phyloP scores from a whole-genome alignment of 495 filamentous ascomycete species.

The Articulospora tetracladia region DNA sequence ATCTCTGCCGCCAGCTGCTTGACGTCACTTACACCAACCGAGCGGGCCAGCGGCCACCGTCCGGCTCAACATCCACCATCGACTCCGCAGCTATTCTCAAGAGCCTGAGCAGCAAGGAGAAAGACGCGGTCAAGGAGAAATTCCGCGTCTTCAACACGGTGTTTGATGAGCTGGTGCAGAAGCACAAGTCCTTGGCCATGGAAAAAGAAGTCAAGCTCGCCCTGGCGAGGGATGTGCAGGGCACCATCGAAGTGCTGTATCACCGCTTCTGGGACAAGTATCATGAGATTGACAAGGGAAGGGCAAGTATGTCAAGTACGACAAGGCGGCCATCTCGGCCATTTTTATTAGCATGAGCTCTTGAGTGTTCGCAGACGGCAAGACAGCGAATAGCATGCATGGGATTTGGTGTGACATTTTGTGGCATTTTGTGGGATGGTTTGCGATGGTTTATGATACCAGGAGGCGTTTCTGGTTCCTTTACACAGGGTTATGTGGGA shows the following conservation, averaged over 20 bases:
- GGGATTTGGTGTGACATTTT: background rate
- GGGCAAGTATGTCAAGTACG: conserved; percentile 96
- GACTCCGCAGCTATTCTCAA: conserved; percentile 82
- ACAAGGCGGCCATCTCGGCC: conserved; percentile 64
- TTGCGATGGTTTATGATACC: too few relatives aligned
- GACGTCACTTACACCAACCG: conserved; percentile 91
- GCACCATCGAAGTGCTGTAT: conserved; percentile 91
- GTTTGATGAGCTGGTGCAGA: conserved; percentile 82
- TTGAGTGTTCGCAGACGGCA: background rate
- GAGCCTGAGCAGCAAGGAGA: conserved; percentile 78
- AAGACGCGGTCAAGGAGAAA: conserved; percentile 93
- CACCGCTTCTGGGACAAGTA: conserved; percentile 95
- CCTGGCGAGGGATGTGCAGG: conserved; percentile 77
- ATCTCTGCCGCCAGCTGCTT: conserved; percentile 77
- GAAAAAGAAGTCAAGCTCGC: conserved; percentile 81
- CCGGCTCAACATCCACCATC: conserved; percentile 56
- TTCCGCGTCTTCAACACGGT: conserved; percentile 82
- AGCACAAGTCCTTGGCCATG: conserved; percentile 77
- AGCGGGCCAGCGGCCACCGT: conserved; percentile 55
- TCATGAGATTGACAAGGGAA: conserved; percentile 94
- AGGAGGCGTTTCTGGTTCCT: background rate
- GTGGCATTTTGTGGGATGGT: background rate
- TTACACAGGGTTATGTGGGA: too few relatives aligned
- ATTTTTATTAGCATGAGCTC: conserved; percentile 37
- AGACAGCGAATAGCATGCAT: too few relatives aligned